These are phyloP conservation scores for Chlamydomonas asymmetrica DNA, from an alignment of 139 green algal species.

Conservation along the genomic window DNA sequence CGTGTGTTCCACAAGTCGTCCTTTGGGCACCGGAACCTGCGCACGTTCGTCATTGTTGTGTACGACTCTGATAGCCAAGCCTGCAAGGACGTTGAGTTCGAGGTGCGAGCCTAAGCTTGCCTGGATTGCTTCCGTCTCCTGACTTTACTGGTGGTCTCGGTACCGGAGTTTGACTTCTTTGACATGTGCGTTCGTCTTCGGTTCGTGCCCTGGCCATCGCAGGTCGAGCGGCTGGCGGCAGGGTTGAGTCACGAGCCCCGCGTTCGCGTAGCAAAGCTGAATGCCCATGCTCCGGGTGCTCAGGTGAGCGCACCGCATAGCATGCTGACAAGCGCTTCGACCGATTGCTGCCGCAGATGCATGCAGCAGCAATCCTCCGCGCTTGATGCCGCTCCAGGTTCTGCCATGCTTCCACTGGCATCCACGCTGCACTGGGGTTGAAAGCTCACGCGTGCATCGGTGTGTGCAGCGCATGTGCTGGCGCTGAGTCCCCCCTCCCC, in stretches of 20 bases:
- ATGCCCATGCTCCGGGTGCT: not conserved
- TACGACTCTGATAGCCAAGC: constrained; percentile 21
- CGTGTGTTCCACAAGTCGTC: constrained; percentile 16
- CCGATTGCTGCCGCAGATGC: no score
- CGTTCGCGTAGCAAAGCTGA: not conserved
- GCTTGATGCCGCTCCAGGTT: no score
- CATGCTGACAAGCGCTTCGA: not conserved
- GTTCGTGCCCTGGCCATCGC: not conserved
- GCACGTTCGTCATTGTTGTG: constrained; percentile 26
- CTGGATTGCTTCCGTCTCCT: not conserved
- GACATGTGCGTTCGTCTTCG: not conserved
- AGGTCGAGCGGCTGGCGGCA: constrained; percentile 23
- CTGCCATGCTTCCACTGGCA: no score
- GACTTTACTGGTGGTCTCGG: no score
- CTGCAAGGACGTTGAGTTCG: constrained; percentile 17
- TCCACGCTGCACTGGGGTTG: no score
- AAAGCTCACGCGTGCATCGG: no score
- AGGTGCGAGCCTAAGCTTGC: constrained; percentile 9
- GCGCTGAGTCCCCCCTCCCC: no score
- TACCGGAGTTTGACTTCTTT: no score
- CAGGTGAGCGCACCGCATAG: not conserved
- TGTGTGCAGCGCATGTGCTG: no score
- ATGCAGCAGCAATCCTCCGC: no score
- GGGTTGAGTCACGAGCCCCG: not conserved
- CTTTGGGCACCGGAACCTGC: constrained; percentile 25